Evolutionary conservation across 768 basidiomycete genomes (phyloP).

Genomic region (Lactarius deliciosus): DNA sequence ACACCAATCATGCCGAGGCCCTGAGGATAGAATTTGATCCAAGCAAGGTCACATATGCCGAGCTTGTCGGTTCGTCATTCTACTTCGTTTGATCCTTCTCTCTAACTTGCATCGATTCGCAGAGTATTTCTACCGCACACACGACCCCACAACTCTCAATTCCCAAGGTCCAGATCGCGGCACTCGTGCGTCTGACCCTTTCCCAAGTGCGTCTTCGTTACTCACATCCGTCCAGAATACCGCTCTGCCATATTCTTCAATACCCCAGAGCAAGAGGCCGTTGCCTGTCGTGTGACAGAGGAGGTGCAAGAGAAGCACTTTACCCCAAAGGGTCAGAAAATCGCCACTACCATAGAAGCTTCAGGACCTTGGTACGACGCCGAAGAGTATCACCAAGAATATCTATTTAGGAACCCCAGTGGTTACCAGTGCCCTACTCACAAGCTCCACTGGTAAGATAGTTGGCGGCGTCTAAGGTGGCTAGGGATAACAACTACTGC

Average conservation of each 20-base stretch:
- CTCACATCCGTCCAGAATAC: conserved; percentile 58
- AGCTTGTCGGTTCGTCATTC: conserved; percentile 72
- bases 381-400: conserved; percentile 82
- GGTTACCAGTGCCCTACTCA: conserved; percentile 96
- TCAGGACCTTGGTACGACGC: conserved; percentile 81
- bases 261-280: conserved; percentile 64
- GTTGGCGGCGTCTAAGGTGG: neutral
- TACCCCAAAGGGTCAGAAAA: conserved; percentile 62
- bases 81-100: neutral
- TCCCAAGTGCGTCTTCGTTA: neutral
- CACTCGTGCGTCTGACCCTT: conserved; percentile 56
- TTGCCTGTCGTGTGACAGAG: conserved; percentile 73
- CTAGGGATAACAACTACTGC: neutral
- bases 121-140: conserved; percentile 95
- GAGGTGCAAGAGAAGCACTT: conserved; percentile 87
- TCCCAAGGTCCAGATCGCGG: conserved; percentile 77
- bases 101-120: conserved; percentile 7
- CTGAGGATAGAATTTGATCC: conserved; percentile 86
- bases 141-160: conserved; percentile 86
- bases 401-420: conserved; percentile 75
- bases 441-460: conserved; percentile 69
- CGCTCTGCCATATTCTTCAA: conserved; percentile 89
- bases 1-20: conserved; percentile 88
- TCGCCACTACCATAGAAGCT: conserved; percentile 72
- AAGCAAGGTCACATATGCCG: conserved; percentile 68